phyloP scores from a whole-genome alignment of 257 asterid genomes.

The Solanum sitiens region DNA sequence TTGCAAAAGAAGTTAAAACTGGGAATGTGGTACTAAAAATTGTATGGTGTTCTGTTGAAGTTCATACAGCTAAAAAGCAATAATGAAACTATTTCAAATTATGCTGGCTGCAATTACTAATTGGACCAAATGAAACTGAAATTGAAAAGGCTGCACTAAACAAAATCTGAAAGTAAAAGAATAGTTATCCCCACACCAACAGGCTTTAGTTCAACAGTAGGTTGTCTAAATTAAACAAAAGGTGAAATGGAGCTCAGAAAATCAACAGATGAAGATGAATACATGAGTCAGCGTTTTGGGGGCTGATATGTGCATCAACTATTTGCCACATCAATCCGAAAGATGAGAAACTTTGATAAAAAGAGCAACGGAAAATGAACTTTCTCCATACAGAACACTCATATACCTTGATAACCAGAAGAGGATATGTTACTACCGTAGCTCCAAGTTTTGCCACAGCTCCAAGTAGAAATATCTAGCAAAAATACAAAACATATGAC shows the following conservation, averaged over 20 bases:
- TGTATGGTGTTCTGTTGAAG: not conserved
- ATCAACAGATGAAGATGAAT: not conserved
- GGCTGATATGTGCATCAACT: not conserved
- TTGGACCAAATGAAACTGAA: not conserved
- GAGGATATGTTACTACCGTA: constrained; percentile 89
- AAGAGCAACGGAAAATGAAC: not conserved
- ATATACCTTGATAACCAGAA: constrained; percentile 84
- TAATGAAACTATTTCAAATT: not conserved
- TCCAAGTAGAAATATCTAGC: constrained; percentile 86
- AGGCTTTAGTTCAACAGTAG: not conserved
- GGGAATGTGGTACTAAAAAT: not conserved
- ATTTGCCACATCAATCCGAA: not conserved
- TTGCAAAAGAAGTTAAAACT: not conserved
- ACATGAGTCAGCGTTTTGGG: not conserved
- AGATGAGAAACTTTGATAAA: not conserved
- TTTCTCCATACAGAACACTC: not conserved
- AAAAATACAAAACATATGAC: not conserved
- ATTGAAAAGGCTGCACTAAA: not conserved
- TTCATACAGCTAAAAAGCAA: not conserved
- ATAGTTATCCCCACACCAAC: not conserved
- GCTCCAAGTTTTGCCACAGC: constrained; percentile 99
- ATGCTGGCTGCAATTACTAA: too few species aligned
- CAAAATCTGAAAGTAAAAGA: not conserved
- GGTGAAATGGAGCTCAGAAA: not conserved
- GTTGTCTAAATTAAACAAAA: not conserved